phyloP scores from a whole-genome alignment of 2,329 filamentous ascomycete species.

The Mycosphaerella arachidis region DNA sequence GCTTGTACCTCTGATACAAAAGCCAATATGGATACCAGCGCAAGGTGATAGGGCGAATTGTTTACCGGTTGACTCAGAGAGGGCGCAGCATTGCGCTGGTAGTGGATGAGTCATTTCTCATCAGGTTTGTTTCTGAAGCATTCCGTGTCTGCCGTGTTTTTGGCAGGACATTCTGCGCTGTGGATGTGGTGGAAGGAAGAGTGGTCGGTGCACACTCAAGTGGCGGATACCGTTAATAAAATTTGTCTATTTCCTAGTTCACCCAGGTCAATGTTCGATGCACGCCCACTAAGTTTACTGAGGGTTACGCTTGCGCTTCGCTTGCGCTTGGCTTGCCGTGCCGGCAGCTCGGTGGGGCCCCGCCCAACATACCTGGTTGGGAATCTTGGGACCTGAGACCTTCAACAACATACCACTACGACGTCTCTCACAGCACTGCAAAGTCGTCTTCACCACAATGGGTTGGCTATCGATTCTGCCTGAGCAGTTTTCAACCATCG shows the following conservation, averaged over 20 bases:
- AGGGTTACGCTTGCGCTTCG: too few relatives aligned
- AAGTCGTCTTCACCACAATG: slow-evolving; percentile 43
- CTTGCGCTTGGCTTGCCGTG: too few relatives aligned
- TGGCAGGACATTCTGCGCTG: neutral
- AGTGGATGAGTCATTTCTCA: neutral
- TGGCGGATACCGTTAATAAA: too few relatives aligned
- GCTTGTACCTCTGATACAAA: neutral
- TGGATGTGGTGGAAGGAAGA: neutral
- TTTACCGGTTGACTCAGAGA: neutral
- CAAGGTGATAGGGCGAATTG: neutral
- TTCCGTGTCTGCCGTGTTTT: neutral
- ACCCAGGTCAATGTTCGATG: too few relatives aligned
- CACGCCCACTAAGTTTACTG: too few relatives aligned
- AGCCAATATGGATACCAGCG: neutral
- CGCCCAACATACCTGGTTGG: neutral
- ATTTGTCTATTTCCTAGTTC: too few relatives aligned
- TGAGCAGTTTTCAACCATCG: slow-evolving; percentile 51
- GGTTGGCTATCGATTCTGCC: slow-evolving; percentile 63
- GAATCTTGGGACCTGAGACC: slow-evolving; percentile 2
- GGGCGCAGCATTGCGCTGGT: neutral
- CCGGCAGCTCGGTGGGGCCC: too few relatives aligned
- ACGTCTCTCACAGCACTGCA: neutral
- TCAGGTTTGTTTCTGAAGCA: neutral
- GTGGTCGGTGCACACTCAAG: too few relatives aligned
- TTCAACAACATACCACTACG: slow-evolving; percentile 4